Evolutionary conservation across 2,329 filamentous ascomycete genomes (phyloP), one percentile per base, ranked within the genome.

Genomic region (Penicillium sumatraense): DNA sequence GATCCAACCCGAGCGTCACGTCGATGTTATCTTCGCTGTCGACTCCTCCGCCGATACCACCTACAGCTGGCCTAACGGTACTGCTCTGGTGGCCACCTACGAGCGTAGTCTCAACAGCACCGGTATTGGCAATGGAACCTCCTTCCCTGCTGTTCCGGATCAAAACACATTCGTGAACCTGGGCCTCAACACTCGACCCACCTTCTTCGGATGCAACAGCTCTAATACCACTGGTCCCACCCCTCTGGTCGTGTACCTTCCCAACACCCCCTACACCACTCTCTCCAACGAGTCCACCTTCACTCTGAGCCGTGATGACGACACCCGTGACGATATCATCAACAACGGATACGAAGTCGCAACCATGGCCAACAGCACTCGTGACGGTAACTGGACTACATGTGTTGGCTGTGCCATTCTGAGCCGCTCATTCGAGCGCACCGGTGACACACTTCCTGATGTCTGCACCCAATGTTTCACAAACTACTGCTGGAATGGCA

Each of bases 401-500:
- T 99, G 93, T 65, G 89, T 96, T 4, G 91, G 88, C 20, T 99
- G 95, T 74, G 95, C 93, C 5, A 87, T 96, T 35, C 81, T 98
- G 14, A 85, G 83, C 50, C 85, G 93, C 58, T 91, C 88, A 63
- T 84, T 95, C 61, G 80, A 86, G 57, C 83, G 91, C 47, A 93
- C 90, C 0, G 80, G 81, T 16, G 89, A 88, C 0, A 59, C 77
- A 0, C 81, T 93, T 1, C 93, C 93, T 0, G 80, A 83, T 0
- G 85, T 84, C 9, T 99, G 95, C 78, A 80, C 76, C 40, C 68
- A 81, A 47, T 99, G 95, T 78, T 98, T 97, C 74, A 63, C 79
- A 11, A 75, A 79, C 18, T 97, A 97, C 78, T 99, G 95, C 83
- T 99, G 95, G 95, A 85, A 97, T 71, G 95, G 95, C n/a, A 90